These are phyloP conservation scores for Brassica nigra DNA, from an alignment of 345 rosid species.

Conservation along the genomic window DNA sequence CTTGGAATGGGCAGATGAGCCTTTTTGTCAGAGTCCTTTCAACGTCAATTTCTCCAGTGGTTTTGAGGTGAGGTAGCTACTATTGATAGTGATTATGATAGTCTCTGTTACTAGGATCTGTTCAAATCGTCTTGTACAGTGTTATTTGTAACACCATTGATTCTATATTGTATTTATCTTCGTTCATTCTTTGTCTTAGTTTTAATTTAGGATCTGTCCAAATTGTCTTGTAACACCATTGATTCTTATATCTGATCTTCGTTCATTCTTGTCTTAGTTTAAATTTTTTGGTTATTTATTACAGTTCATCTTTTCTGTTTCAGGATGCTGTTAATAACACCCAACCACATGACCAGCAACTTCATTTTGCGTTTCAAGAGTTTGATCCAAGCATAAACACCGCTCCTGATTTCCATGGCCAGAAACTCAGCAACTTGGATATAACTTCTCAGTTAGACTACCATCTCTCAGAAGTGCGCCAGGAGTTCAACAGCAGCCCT, in stretches of 20 bases:
- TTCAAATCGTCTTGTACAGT: neutral
- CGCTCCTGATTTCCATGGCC: conserved; percentile 39
- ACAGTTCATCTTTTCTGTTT: conserved; percentile 12
- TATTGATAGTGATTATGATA: conserved; percentile 22
- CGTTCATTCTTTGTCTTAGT: neutral
- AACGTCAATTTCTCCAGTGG: conserved; percentile 19
- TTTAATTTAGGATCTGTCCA: no score
- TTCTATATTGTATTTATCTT: neutral
- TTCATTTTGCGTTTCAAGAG: conserved; percentile 40
- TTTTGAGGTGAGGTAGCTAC: conserved; percentile 45
- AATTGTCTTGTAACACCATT: no score
- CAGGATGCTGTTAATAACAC: conserved; percentile 50
- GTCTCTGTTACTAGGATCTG: neutral
- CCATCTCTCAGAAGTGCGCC: conserved; percentile 49
- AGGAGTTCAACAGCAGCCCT: conserved; percentile 48
- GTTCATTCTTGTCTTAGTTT: neutral
- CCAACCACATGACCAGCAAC: conserved; percentile 40
- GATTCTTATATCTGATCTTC: no score
- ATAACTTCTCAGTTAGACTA: conserved; percentile 51
- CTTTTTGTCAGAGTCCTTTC: conserved; percentile 42
- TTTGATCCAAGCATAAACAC: conserved; percentile 49
- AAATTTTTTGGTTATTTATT: neutral
- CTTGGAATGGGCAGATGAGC: conserved; percentile 46
- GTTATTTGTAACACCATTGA: conserved; percentile 3
- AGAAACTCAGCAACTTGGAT: conserved; percentile 41